phyloP scores from a whole-genome alignment of 257 asterid species.

The Plantago ovata region DNA sequence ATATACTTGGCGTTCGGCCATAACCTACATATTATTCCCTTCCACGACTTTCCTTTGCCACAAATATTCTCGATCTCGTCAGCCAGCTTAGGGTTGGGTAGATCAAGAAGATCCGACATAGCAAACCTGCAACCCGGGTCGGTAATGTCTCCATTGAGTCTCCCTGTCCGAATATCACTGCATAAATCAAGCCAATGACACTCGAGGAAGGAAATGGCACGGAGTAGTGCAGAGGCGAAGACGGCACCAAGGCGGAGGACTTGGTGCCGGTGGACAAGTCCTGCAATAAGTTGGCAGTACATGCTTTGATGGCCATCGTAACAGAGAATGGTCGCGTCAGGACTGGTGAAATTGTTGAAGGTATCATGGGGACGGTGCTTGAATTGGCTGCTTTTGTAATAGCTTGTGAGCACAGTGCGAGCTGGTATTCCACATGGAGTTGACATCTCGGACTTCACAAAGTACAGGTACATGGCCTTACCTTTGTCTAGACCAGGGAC shows the following conservation, averaged over 20 bases:
- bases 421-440: constrained; percentile 73
- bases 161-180: constrained; percentile 52
- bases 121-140: constrained; percentile 48
- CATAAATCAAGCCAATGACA: constrained; percentile 57
- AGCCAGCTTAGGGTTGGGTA: constrained; percentile 44
- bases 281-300: constrained; percentile 79
- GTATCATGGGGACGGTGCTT: constrained; percentile 51
- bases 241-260: constrained; percentile 85
- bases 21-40: constrained; percentile 55
- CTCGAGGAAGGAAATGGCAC: constrained; percentile 71
- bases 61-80: constrained; percentile 59
- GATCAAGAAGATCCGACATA: constrained; percentile 29
- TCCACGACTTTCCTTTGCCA: constrained; percentile 45
- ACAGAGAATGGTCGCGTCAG: constrained; percentile 63
- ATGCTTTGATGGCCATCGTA: constrained; percentile 69
- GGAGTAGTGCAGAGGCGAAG: constrained; percentile 77
- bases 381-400: constrained; percentile 68
- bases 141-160: constrained; percentile 34
- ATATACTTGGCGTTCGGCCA: constrained; percentile 77
- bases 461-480: constrained; percentile 77
- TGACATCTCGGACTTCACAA: constrained; percentile 67
- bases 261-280: constrained; percentile 59
- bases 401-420: constrained; percentile 75
- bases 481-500: constrained; percentile 57
- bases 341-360: constrained; percentile 68